These are phyloP conservation scores for Mixia osmundae DNA, from an alignment of 1,284 basidiomycete genomes.

Conservation along the genomic window DNA sequence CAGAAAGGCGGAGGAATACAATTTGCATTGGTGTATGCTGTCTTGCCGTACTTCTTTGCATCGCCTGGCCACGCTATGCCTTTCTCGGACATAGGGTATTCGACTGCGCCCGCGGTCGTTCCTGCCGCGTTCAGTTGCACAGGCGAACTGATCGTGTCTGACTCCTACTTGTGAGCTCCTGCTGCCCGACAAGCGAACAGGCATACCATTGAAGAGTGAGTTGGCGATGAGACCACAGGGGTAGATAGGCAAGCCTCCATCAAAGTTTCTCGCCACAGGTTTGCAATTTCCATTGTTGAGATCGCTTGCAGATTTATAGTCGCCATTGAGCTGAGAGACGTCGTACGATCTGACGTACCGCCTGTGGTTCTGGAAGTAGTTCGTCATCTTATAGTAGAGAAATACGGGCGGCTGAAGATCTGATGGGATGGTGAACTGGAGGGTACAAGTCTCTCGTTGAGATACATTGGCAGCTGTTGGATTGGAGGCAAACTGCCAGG, in stretches of 20 bases:
- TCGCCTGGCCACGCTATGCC: constrained; percentile 92
- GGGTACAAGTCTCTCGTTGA: constrained; percentile 37
- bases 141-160: constrained; percentile 56
- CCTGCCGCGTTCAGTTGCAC: constrained; percentile 34
- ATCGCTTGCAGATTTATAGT: constrained; percentile 30
- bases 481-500: constrained; percentile 15
- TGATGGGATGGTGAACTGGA: constrained; percentile 60
- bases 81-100: constrained; percentile 51
- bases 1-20: constrained; percentile 90
- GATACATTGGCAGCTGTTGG: constrained; percentile 3
- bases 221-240: constrained; percentile 97
- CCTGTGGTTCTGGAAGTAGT: constrained; percentile 83
- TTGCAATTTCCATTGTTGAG: constrained; percentile 65
- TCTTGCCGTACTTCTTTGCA: constrained; percentile 49
- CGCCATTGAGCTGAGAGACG: constrained; percentile 61
- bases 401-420: constrained; percentile 55
- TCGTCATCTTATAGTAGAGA: constrained; percentile 68
- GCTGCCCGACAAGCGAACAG: constrained; percentile 3
- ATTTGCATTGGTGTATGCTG: constrained; percentile 26
- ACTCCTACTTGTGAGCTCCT: no score
- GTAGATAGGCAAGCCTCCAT: constrained; percentile 40
- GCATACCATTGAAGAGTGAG: constrained; percentile 84
- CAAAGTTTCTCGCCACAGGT: constrained; percentile 38
- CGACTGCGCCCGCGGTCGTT: constrained; percentile 23
- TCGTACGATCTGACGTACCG: constrained; percentile 87